Percentiles rank a stretch among this genome's conserved stretches.
Conservation (phyloP, 495 filamentous ascomycete genomes). For the Arthonia radiata region DNA sequence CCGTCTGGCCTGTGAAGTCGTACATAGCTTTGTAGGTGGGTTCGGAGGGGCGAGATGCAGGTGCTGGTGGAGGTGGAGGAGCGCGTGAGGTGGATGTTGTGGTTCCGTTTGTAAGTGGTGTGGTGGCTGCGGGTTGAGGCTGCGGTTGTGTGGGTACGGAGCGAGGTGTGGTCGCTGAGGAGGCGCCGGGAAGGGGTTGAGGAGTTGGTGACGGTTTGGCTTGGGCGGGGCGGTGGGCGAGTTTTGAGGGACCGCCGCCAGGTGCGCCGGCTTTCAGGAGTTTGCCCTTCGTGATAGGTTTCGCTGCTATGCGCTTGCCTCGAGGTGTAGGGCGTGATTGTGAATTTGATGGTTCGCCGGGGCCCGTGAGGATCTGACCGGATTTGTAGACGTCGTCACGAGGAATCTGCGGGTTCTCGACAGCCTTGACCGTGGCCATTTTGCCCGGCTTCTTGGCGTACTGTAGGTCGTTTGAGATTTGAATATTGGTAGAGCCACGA, state of each 20-base stretch:
- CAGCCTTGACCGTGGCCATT: slow-evolving; percentile 55
- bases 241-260: slow-evolving; percentile 50
- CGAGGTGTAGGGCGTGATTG: slow-evolving; percentile 67
- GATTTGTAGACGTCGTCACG: slow-evolving; percentile 80
- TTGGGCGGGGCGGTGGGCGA: slow-evolving; percentile 27
- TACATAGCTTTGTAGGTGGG: slow-evolving; percentile 68
- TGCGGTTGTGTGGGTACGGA: slow-evolving; percentile 11
- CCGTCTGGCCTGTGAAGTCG: slow-evolving; percentile 55
- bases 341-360: slow-evolving; percentile 62
- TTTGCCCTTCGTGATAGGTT: slow-evolving; percentile 76
- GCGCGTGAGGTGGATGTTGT: slow-evolving; percentile 37
- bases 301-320: slow-evolving; percentile 55
- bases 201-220: slow-evolving; percentile 14
- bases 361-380: slow-evolving; percentile 61
- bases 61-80: slow-evolving; percentile 44
- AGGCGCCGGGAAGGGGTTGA: too few relatives aligned
- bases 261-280: slow-evolving; percentile 79
- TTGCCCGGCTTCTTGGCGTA: slow-evolving; percentile 98
- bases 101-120: slow-evolving; percentile 13
- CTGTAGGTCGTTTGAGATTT: slow-evolving; percentile 63
- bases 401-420: slow-evolving; percentile 57
- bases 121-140: slow-evolving; percentile 22
- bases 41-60: slow-evolving; percentile 39
- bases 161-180: slow-evolving; percentile 12
- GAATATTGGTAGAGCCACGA: slow-evolving; percentile 55